These are phyloP conservation scores for Boletus rubescentipes DNA, from an alignment of 768 basidiomycete species.

Conservation along the genomic window DNA sequence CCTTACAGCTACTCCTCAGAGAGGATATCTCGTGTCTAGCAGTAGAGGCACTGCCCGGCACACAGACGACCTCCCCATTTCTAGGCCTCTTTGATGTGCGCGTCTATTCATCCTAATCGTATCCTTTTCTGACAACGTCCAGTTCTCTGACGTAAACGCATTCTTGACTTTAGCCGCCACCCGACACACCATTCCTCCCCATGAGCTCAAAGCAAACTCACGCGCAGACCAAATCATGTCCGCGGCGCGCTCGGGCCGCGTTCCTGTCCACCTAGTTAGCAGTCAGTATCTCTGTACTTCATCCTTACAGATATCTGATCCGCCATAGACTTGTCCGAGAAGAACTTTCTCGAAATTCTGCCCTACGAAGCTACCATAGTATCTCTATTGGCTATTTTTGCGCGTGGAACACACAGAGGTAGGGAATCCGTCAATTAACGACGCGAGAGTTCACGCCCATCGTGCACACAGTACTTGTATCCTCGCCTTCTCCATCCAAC, in stretches of 20 bases:
- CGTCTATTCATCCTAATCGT: neutral
- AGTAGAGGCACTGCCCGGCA: conserved; percentile 40
- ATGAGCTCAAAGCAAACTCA: conserved; percentile 57
- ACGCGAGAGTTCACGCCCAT: conserved; percentile 1
- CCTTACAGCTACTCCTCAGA: conserved; percentile 54
- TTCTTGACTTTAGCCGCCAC: conserved; percentile 83
- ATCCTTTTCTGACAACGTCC: conserved; percentile 7
- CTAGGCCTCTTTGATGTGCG: conserved; percentile 77
- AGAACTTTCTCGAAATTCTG: conserved; percentile 70
- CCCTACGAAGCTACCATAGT: conserved; percentile 63
- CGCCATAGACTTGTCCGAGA: conserved; percentile 72
- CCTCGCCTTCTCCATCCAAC: conserved; percentile 41
- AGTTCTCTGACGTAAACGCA: conserved; percentile 89
- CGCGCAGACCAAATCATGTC: conserved; percentile 67
- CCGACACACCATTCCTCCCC: conserved; percentile 61
- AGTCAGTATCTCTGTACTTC: conserved; percentile 45
- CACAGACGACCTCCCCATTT: conserved; percentile 30
- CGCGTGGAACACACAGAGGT: conserved; percentile 74
- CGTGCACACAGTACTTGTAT: conserved; percentile 49
- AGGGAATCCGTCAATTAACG: conserved; percentile 11
- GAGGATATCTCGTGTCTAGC: conserved; percentile 67
- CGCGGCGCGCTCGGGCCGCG: conserved; percentile 71
- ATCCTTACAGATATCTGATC: neutral
- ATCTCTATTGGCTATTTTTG: conserved; percentile 62
- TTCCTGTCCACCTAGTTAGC: conserved; percentile 74